These are phyloP conservation scores for Yarrowia sp. DNA, from an alignment of 805 yeast species.

Conservation along the genomic window DNA sequence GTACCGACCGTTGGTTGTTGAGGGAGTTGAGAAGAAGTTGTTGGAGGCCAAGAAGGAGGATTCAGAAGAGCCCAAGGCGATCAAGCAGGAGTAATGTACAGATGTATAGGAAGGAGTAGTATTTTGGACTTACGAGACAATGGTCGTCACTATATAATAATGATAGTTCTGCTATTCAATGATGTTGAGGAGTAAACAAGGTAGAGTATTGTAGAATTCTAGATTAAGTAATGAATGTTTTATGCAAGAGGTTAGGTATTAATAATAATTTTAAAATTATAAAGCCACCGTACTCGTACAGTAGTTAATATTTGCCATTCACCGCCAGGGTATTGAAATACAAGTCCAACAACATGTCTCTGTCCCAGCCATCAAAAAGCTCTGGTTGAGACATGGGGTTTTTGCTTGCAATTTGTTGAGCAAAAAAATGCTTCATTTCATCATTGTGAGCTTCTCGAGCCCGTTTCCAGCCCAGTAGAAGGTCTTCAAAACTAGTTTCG, in stretches of 20 bases:
- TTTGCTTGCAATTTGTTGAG: neutral
- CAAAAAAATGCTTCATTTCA: neutral
- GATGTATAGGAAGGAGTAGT: neutral
- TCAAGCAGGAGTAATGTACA: neutral
- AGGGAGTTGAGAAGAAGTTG: neutral
- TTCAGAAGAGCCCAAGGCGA: too few species aligned
- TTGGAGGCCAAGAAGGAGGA: neutral
- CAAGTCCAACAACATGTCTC: neutral
- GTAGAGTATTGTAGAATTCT: too few species aligned
- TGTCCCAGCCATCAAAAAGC: neutral
- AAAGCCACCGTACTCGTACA: too few species aligned
- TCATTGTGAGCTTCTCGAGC: neutral
- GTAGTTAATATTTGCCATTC: too few species aligned
- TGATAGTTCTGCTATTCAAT: too few species aligned
- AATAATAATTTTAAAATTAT: too few species aligned
- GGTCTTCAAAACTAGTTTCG: neutral
- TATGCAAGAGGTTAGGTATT: too few species aligned
- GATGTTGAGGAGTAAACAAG: too few species aligned
- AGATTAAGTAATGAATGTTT: too few species aligned
- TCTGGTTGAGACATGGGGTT: neutral
- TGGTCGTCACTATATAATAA: too few species aligned
- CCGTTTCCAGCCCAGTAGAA: neutral
- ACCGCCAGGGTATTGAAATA: neutral
- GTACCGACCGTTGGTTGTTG: conserved; percentile 32
- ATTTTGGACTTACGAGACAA: neutral